These are phyloP conservation scores for Schizophyllum commune DNA, from an alignment of 1,284 basidiomycete species.

Conservation along the genomic window DNA sequence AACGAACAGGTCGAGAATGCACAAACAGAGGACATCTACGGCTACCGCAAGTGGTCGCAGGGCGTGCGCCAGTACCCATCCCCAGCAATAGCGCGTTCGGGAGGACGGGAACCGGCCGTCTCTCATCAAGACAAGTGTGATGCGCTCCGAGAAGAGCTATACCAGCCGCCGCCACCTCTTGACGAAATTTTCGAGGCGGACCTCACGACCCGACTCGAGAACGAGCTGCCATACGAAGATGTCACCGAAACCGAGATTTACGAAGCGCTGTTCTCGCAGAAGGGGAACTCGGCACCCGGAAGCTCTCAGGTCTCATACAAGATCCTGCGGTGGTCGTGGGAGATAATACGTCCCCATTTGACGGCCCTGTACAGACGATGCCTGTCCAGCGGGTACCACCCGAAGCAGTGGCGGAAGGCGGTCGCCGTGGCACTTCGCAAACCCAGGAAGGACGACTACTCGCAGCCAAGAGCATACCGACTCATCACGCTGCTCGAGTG, in stretches of 20 bases:
- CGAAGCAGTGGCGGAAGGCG: constrained; percentile 12
- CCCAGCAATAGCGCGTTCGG: constrained; percentile 8
- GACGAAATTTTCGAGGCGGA: constrained; percentile 6
- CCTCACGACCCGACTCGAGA: neutral
- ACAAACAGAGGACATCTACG: constrained; percentile 10
- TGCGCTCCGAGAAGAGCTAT: constrained; percentile 16
- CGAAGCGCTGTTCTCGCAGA: constrained; percentile 8
- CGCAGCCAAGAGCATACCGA: constrained; percentile 18
- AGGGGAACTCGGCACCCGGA: constrained; percentile 12
- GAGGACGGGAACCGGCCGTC: constrained; percentile 3
- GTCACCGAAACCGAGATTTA: constrained; percentile 11
- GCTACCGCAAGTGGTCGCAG: constrained; percentile 11
- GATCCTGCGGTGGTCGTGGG: constrained; percentile 13
- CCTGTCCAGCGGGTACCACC: constrained; percentile 15
- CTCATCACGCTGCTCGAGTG: too few species aligned
- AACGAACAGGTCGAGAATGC: constrained; percentile 8
- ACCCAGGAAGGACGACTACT: constrained; percentile 19
- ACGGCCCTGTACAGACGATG: constrained; percentile 5
- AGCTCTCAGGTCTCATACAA: constrained; percentile 11
- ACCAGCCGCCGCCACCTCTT: constrained; percentile 15
- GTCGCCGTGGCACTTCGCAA: constrained; percentile 19
- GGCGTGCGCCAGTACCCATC: constrained; percentile 13
- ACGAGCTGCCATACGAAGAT: constrained; percentile 11
- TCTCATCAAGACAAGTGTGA: constrained; percentile 18
- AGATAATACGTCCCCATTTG: too few species aligned